phyloP scores from a whole-genome alignment of 2,329 filamentous ascomycete genomes.

The Clonostachys rhizophaga region DNA sequence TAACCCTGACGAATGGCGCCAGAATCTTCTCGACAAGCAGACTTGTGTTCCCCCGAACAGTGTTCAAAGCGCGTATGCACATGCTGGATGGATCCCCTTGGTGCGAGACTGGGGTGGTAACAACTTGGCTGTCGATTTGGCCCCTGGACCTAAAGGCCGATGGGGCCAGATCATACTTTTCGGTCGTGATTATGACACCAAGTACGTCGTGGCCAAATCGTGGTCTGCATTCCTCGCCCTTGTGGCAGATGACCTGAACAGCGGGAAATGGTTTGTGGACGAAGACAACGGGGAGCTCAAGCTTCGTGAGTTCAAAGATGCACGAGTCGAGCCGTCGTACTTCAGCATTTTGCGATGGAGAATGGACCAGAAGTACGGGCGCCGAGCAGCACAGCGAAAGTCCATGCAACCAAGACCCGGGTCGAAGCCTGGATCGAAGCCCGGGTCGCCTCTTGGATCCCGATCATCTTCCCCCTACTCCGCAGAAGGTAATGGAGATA shows the following conservation, averaged over 20 bases:
- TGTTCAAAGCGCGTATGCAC: conserved; percentile 88
- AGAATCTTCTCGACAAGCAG: conserved; percentile 79
- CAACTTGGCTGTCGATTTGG: conserved; percentile 89
- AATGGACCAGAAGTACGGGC: conserved; percentile 89
- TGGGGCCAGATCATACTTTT: conserved; percentile 98
- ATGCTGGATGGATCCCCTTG: conserved; percentile 92
- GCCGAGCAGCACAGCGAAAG: conserved; percentile 50
- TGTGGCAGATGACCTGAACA: conserved; percentile 85
- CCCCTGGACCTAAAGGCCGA: conserved; percentile 80
- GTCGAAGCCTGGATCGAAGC: conserved; percentile 13
- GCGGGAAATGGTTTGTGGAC: conserved; percentile 86
- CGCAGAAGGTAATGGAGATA: conserved; percentile 51
- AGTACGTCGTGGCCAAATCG: conserved; percentile 91
- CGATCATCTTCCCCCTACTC: conserved; percentile 58
- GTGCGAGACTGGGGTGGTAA: conserved; percentile 98
- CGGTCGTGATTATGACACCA: conserved; percentile 96
- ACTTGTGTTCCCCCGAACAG: conserved; percentile 82
- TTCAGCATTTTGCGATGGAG: conserved; percentile 95
- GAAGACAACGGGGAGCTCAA: conserved; percentile 91
- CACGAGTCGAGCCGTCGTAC: conserved; percentile 87
- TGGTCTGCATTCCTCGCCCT: conserved; percentile 85
- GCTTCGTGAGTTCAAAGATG: conserved; percentile 83
- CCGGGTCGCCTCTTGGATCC: conserved; percentile 39
- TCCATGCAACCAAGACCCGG: conserved; percentile 35
- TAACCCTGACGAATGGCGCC: conserved; percentile 67